phyloP scores from a whole-genome alignment of 83 land plant genomes.

The Thuja plicata region DNA sequence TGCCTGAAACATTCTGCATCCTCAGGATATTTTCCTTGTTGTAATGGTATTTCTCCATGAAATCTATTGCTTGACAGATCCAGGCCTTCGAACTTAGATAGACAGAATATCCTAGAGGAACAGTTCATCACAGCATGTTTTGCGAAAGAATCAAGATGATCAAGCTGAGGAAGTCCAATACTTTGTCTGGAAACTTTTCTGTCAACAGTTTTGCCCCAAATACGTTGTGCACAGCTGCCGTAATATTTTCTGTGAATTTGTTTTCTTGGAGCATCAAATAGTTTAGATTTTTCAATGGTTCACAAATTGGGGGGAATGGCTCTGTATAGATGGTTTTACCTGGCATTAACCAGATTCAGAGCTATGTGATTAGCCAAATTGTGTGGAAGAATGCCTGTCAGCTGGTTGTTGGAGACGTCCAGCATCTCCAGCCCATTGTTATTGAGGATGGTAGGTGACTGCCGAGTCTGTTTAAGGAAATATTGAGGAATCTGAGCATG shows the following conservation, averaged over 20 bases:
- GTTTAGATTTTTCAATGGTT: background rate
- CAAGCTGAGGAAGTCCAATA: background rate
- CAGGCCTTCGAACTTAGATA: background rate
- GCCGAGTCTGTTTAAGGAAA: background rate
- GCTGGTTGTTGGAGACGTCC: background rate
- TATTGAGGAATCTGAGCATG: background rate
- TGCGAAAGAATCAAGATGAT: background rate
- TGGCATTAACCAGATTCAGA: background rate
- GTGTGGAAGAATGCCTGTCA: background rate
- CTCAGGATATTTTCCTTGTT: background rate
- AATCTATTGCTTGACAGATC: background rate
- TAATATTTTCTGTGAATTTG: background rate
- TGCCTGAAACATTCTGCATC: background rate
- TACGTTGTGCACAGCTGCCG: slow-evolving; percentile 31
- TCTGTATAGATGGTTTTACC: background rate
- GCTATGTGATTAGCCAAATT: background rate
- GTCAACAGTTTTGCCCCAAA: background rate
- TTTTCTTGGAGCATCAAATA: background rate
- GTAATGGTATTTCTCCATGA: background rate
- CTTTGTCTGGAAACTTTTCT: background rate
- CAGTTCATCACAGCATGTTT: background rate
- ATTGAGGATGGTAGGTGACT: background rate
- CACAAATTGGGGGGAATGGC: background rate
- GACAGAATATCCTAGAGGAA: background rate
- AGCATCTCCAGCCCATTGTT: background rate